A percentile compares a stretch with the other conserved stretches of the same genome.
Evolutionary conservation across 768 basidiomycete genomes (phyloP).

Genomic region (Hysterangium stoloniferum): DNA sequence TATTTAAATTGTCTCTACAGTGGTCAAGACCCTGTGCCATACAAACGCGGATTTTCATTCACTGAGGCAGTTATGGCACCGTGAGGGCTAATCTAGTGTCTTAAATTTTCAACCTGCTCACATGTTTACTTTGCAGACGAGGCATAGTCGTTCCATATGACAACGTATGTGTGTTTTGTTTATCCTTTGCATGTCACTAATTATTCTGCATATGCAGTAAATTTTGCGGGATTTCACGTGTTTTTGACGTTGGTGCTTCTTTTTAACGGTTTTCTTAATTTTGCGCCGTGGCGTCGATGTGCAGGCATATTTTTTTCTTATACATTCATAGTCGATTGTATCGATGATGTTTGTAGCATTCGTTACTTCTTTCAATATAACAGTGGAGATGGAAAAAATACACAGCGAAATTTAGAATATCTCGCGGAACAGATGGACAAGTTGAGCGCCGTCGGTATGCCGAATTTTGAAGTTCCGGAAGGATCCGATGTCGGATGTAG

Average conservation of each 20-base stretch:
- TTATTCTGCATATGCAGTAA: too few relatives aligned
- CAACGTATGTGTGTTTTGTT: not conserved
- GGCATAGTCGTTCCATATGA: not conserved
- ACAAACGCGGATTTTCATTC: not conserved
- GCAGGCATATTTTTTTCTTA: not conserved
- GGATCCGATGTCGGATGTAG: conserved; percentile 13
- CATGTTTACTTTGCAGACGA: not conserved
- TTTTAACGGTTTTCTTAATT: not conserved
- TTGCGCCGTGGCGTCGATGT: not conserved
- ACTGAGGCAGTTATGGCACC: not conserved
- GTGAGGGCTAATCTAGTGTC: not conserved
- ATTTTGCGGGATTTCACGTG: too few relatives aligned
- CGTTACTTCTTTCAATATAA: not conserved
- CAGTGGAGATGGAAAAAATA: too few relatives aligned
- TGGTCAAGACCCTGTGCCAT: not conserved
- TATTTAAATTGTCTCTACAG: not conserved
- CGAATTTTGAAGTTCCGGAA: conserved; percentile 7
- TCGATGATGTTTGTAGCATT: not conserved
- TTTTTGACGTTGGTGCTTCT: not conserved
- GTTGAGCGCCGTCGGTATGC: conserved; percentile 8
- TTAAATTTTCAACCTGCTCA: not conserved
- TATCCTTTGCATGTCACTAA: too few relatives aligned
- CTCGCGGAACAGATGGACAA: too few relatives aligned
- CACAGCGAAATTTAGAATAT: too few relatives aligned
- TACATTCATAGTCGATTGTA: not conserved